Conservation (phyloP, 345 rosid species). For the Fremontodendron californicum region DNA sequence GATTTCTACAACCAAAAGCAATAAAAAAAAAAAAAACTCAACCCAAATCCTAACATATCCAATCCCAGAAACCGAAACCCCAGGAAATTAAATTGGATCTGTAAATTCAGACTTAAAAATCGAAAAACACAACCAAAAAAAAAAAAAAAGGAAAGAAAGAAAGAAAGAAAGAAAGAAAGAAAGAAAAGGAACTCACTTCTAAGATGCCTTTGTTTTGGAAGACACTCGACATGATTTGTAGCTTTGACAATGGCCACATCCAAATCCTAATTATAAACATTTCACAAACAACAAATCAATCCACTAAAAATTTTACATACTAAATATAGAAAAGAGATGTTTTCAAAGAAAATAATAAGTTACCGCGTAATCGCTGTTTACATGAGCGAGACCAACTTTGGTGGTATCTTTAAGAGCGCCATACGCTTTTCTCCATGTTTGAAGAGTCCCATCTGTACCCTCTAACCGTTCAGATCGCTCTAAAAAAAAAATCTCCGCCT, state of each 20-base stretch:
- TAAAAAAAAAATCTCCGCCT: neutral
- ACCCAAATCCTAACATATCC: neutral
- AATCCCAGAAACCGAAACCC: neutral
- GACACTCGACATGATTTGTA: conserved; percentile 94
- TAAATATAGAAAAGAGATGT: neutral
- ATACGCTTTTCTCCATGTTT: conserved; percentile 92
- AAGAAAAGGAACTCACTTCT: conserved; percentile 56
- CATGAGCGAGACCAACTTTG: conserved; percentile 99
- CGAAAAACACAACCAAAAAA: too few relatives aligned
- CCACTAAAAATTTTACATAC: conserved; percentile 8
- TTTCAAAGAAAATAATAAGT: neutral
- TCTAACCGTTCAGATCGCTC: conserved; percentile 39
- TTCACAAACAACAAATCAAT: conserved; percentile 19
- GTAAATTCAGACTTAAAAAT: neutral
- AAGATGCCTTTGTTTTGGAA: conserved; percentile 93
- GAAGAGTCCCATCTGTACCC: conserved; percentile 79
- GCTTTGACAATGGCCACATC: conserved; percentile 98
- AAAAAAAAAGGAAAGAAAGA: neutral
- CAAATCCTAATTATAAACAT: conserved; percentile 58
- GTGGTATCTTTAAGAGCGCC: conserved; percentile 97
- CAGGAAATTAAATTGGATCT: conserved; percentile 25
- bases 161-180: too few relatives aligned
- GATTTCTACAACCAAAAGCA: conserved; percentile 67
- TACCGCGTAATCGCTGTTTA: conserved; percentile 96
- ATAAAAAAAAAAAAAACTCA: neutral